Evolutionary conservation across 1,139 yeast species (phyloP).

Genomic region (Nakaseomyces glabratus): DNA sequence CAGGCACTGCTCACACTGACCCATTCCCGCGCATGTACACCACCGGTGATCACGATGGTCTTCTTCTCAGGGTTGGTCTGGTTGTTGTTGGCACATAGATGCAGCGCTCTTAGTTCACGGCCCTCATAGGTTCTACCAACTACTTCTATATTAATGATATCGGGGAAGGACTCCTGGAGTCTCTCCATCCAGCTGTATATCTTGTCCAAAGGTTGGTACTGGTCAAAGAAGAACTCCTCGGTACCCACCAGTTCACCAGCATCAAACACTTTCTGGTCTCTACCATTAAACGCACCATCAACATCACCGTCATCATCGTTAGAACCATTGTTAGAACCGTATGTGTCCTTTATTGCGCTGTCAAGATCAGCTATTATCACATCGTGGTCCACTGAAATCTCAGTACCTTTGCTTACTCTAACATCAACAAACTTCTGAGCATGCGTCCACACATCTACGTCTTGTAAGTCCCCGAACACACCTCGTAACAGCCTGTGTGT

Average conservation of each 20-base stretch:
- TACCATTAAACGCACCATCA: conserved; percentile 42
- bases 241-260: conserved; percentile 7
- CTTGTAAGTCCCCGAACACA: conserved; percentile 4
- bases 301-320: conserved; percentile 50
- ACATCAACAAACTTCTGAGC: conserved; percentile 36
- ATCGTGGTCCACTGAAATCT: conserved; percentile 18
- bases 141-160: conserved; percentile 48
- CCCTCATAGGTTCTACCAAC: conserved; percentile 74
- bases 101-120: conserved; percentile 57
- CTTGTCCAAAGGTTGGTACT: conserved; percentile 59
- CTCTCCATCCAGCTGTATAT: conserved; percentile 66
- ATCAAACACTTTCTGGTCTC: conserved; percentile 8
- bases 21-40: conserved; percentile 91
- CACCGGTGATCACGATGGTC: conserved; percentile 73
- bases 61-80: conserved; percentile 46
- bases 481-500: conserved; percentile 1
- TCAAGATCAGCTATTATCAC: conserved; percentile 49
- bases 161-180: conserved; percentile 49
- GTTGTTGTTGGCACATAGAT: conserved; percentile 40
- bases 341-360: conserved; percentile 45
- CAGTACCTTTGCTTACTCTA: conserved; percentile 27
- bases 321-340: conserved; percentile 37
- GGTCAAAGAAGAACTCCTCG: conserved; percentile 48
- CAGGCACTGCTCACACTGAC: conserved; percentile 63
- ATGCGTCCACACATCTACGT: conserved; percentile 31